These are phyloP conservation scores for Plasmodium gonderi DNA, from an alignment of 169 alveolate species.

Conservation along the genomic window DNA sequence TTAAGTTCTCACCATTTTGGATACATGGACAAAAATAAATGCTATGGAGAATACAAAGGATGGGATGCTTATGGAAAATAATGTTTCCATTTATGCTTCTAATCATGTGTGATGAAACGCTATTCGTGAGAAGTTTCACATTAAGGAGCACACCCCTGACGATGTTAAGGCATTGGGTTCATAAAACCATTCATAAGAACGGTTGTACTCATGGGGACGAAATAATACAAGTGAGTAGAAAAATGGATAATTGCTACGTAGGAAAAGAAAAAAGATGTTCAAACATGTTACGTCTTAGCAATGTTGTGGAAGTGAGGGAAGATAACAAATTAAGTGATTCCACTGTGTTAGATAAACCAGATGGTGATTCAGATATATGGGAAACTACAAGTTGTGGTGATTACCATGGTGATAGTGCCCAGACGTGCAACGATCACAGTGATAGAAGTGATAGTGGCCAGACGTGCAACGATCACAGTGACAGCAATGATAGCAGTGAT, in stretches of 20 bases:
- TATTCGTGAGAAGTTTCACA: constrained; percentile 1
- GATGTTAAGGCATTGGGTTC: too few relatives aligned
- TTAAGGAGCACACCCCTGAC: too few relatives aligned
- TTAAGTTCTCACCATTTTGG: too few relatives aligned
- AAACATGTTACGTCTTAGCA: background rate
- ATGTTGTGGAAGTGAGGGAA: background rate
- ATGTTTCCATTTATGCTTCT: constrained; percentile 11
- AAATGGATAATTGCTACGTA: background rate
- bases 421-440: background rate
- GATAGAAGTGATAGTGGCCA: background rate
- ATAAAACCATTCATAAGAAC: too few relatives aligned
- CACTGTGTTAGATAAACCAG: background rate
- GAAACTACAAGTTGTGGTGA: background rate
- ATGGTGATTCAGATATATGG: background rate
- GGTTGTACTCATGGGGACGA: too few relatives aligned
- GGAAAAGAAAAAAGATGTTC: background rate
- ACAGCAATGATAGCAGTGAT: background rate
- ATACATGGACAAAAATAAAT: background rate
- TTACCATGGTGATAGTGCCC: background rate
- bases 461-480: too few relatives aligned
- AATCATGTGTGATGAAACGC: background rate
- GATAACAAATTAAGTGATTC: background rate
- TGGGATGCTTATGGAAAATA: constrained; percentile 17
- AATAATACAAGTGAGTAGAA: background rate
- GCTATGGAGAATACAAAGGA: constrained; percentile 37